Evolutionary conservation across 345 rosid species (phyloP), one percentile per base, ranked within the genome.

Genomic region (Microcos paniculata): DNA sequence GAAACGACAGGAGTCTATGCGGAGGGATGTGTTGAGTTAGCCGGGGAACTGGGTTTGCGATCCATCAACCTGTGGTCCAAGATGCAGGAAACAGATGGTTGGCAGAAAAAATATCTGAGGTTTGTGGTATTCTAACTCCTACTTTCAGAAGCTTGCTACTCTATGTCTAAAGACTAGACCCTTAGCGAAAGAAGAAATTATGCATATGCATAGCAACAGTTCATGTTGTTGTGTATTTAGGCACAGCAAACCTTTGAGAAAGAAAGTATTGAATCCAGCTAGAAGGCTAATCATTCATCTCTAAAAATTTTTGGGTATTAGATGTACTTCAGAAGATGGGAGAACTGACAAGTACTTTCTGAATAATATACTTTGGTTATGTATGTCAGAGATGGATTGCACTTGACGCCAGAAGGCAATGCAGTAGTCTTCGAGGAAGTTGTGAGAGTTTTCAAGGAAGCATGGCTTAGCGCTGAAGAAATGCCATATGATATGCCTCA

Each of bases 401-500:
- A 95, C 86, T 84, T 90, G 81, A 93, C 94, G 4, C 84, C 88
- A 24, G 85, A 89, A 79, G 98, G 97, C 77, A 95, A 90, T 83
- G 88, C 83, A 38, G 88, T 91, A 66, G 96, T 90, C 38, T 83
- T 74, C 78, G 68, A 80, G 42, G 89, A 93, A 84, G 91, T 90
- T 70, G 77, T 75, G 45, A 80, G 79, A 59, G 91, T 85, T 48
- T 89, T 90, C 73, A 80, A 52, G 55, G 94, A 85, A 84, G 90
- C 97, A 56, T 80, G 93, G 93, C 91, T 91, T 57, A 51, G 82
- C 31, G 89, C 98, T 55, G 89, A 73, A 48, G 96, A 82, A 79
- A 91, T 91, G 96, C 93, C 97, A 0, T 51, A 53, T n/a, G 99
- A 95, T 87, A 87, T 89, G 80, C 98, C 99, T 75, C 89, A 81